A percentile compares a stretch with the other conserved stretches of the same genome.
These are phyloP conservation scores for Aphanomyces euteiches DNA, from an alignment of 352 stramenopile genomes.

Conservation along the genomic window DNA sequence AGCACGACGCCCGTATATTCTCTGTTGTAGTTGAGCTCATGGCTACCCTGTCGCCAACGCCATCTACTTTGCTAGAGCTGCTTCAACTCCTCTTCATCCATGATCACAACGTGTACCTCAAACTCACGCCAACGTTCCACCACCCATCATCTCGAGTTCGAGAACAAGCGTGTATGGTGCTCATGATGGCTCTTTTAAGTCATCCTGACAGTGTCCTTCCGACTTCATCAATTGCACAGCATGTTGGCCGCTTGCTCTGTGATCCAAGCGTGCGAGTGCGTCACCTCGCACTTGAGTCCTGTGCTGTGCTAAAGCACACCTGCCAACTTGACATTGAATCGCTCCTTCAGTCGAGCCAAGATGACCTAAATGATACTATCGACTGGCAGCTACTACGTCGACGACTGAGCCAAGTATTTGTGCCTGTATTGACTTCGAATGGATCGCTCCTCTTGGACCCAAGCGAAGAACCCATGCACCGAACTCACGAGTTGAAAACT, in stretches of 20 bases:
- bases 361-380: background rate
- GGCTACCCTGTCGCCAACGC: slow-evolving; percentile 28
- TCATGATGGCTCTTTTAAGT: slow-evolving; percentile 50
- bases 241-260: slow-evolving; percentile 45
- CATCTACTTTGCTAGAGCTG: slow-evolving; percentile 37
- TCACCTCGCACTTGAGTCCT: slow-evolving; percentile 45
- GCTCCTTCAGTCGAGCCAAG: background rate
- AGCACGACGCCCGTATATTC: background rate
- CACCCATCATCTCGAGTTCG: slow-evolving; percentile 57
- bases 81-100: slow-evolving; percentile 36
- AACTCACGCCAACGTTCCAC: slow-evolving; percentile 30
- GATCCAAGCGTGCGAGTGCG: slow-evolving; percentile 49
- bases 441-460: background rate
- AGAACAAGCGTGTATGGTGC: slow-evolving; percentile 56
- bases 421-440: background rate
- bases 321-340: background rate
- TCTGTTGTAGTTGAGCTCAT: background rate
- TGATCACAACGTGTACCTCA: slow-evolving; percentile 31
- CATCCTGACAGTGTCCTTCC: slow-evolving; percentile 33
- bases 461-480: background rate
- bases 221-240: background rate
- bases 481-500: background rate
- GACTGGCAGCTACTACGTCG: background rate
- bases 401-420: background rate
- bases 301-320: slow-evolving; percentile 38